Evolutionary conservation across 83 land plant genomes (phyloP).

Genomic region (Picea engelmannii): DNA sequence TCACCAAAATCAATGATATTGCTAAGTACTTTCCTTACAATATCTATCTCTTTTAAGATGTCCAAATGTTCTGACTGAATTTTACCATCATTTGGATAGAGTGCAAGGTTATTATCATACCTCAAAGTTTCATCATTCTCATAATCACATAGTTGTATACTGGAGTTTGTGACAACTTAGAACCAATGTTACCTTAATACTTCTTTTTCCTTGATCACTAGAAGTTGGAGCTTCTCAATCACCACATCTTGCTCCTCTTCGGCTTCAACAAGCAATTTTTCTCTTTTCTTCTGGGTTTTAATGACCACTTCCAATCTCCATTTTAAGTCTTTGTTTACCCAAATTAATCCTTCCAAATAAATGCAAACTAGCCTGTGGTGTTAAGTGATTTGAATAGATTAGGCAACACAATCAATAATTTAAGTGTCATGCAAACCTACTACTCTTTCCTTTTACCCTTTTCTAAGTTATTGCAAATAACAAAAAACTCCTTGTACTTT

Average conservation of each 20-base stretch:
- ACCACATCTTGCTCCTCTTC: conserved; percentile 55
- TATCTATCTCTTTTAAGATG: conserved; percentile 23
- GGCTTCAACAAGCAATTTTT: conserved; percentile 34
- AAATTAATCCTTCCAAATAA: conserved; percentile 31
- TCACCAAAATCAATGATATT: conserved; percentile 23
- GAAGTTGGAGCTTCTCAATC: conserved; percentile 30
- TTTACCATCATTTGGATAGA: conserved; percentile 7
- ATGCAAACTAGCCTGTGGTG: no score
- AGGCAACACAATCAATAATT: no score
- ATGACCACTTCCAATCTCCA: conserved; percentile 24
- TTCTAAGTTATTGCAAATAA: no score
- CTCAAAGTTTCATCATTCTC: neutral
- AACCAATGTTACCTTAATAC: no score
- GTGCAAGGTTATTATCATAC: neutral
- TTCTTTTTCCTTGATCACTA: conserved; percentile 32
- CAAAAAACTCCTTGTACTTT: no score
- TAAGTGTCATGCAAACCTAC: no score
- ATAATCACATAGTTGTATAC: neutral
- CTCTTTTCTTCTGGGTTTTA: conserved; percentile 30
- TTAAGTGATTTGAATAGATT: no score
- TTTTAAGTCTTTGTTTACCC: conserved; percentile 41
- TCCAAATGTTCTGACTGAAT: conserved; percentile 12
- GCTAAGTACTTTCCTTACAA: conserved; percentile 25
- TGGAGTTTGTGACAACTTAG: neutral
- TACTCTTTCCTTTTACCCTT: no score